Base-by-base conservation (phyloP, 805 yeast genomes). In the Wickerhamomyces strasburgensis region DNA sequence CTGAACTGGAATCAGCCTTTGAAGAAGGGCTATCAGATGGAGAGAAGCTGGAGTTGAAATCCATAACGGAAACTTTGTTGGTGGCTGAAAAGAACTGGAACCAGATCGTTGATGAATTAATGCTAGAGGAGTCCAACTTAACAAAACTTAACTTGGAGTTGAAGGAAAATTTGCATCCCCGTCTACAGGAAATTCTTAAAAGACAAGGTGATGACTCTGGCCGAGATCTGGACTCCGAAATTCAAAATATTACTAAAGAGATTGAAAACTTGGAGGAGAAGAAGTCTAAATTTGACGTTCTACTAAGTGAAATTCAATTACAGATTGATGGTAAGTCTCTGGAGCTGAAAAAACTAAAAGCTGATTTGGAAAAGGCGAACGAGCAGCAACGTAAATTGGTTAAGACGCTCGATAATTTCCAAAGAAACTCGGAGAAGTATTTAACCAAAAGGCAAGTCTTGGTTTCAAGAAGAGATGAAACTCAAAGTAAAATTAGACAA, bases 401-500 rank as follows among this genome's bases (percentile, higher is more conserved):
- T 27, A 71, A 68, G 37, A 72, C 72, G 39, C 60, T 88, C 19
- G 87, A 82, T 35, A 69, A 67, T 30, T 73, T 69, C 36, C 78
- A 81, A 39, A 80, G 79, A 44, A 60, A 54, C n/a, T 70, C 82
- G 0, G 95, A 87, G 50, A 79, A 73, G 39, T 66, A 68, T 6
- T 61, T 83, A 46, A 71, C 83, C 15, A 80, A 74, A 50, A 84
- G 78, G 45, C 67, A 83, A 2, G 54, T 80, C 5, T 60, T 86
- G 33, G 54, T 64, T 4, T 63, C 68, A 29, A 71, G 95, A 45
- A 71, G 84, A 41, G 85, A 82, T 33, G 94, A 84, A 46, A 58
- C 85, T 17, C 80, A 78, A 45, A 74, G 71, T 41, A 84, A 76
- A 51, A 80, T 88, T 21, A 70, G 89, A 43, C 95, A 84, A 29